Evolutionary conservation across 768 basidiomycete genomes (phyloP), one percentile per base, ranked within the genome.

Genomic region (Leccinum ochraceum): DNA sequence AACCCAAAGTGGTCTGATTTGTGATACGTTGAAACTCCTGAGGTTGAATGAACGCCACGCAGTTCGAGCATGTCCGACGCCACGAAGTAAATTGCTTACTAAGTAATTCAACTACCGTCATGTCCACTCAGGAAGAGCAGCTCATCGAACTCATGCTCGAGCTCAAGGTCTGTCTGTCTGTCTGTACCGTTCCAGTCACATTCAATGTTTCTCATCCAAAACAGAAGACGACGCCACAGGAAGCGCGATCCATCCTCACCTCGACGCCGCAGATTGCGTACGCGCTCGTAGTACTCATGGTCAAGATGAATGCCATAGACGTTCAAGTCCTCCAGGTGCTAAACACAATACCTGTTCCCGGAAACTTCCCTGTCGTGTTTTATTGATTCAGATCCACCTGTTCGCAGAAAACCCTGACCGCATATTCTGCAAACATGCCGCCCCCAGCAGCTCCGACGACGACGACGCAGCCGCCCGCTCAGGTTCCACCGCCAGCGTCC

Each of bases 211-310:
- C 59, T 34, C 42, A 26, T 16, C 6, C 3, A 16, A 24, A n/a
- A 44, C 67, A 92, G 89, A 88, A 88, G 84, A 88, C 90, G 1
- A 87, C 88, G 0, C 86, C 89, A 32, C 81, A 82, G 26, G 85
- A 88, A 30, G 89, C 89, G 2, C 79, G 83, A 20, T 77, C 79
- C 34, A 89, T 92, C 66, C 78, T 92, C 48, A 87, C 88, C 64
- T 79, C 80, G 16, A 88, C 89, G 62, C 90, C 90, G 0, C 85
- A 86, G 56, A 90, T 92, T 58, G 85, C 89, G 0, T 91, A 90
- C 71, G 88, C 87, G 2, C 77, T 92, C 0, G 88, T 92, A 60
- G 81, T 82, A 0, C 82, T 91, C 39, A 90, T 92, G 89, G 89
- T 90, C 22, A 84, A 83, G 58, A 84, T 92, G 76, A 86, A 87